These are phyloP conservation scores for Hyparrhenia diplandra DNA, from an alignment of 176 grass and related monocot genomes.

Conservation along the genomic window DNA sequence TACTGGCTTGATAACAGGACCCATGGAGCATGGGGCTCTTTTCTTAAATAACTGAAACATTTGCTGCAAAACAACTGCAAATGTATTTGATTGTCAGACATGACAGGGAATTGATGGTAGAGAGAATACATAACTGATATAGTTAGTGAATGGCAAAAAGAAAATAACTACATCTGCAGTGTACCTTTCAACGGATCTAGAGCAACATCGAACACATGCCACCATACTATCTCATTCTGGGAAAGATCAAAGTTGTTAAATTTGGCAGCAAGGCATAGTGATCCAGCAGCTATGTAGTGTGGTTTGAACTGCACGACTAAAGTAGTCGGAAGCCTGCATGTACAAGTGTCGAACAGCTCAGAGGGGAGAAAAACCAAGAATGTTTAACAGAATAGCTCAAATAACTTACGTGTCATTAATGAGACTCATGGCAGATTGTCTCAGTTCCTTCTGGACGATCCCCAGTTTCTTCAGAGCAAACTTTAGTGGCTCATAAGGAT, in stretches of 20 bases:
- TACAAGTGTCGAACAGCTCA: slow-evolving; percentile 1
- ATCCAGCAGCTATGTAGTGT: slow-evolving; percentile 57
- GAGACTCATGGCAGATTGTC: slow-evolving; percentile 42
- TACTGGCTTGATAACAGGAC: slow-evolving; percentile 3
- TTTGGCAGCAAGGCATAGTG: slow-evolving; percentile 42
- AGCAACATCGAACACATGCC: slow-evolving; percentile 53
- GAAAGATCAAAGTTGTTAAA: slow-evolving; percentile 38
- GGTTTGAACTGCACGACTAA: slow-evolving; percentile 55
- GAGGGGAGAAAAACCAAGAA: slow-evolving; percentile 11
- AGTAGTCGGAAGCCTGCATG: slow-evolving; percentile 42
- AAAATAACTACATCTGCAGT: background rate
- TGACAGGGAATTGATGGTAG: background rate
- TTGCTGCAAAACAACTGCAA: slow-evolving; percentile 53
- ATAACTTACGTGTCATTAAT: slow-evolving; percentile 53
- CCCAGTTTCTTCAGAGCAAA: slow-evolving; percentile 49
- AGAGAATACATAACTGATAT: background rate
- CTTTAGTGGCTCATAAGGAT: slow-evolving; percentile 58
- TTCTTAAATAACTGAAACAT: slow-evolving; percentile 46
- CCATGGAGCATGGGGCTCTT: slow-evolving; percentile 8
- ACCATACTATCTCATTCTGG: slow-evolving; percentile 40
- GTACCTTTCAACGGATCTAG: slow-evolving; percentile 50
- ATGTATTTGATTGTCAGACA: background rate
- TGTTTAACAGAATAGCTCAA: background rate
- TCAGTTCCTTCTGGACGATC: slow-evolving; percentile 48
- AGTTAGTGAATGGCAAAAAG: background rate